phyloP scores from a whole-genome alignment of 1,284 basidiomycete genomes.

The Ganoderma lucidum region DNA sequence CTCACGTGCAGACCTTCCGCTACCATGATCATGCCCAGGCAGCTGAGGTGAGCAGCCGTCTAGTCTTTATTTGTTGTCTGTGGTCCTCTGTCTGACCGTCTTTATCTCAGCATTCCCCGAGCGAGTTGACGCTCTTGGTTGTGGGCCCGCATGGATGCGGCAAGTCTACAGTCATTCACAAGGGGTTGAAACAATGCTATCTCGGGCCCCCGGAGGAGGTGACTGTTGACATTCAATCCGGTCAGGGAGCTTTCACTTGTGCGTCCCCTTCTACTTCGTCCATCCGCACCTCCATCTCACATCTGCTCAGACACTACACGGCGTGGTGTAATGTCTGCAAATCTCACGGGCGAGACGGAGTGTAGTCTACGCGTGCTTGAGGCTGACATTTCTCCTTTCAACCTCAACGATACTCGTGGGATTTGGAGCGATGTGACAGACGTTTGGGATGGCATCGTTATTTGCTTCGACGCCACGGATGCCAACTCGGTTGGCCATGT shows the following conservation, averaged over 20 bases:
- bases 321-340: constrained; percentile 51
- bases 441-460: constrained; percentile 70
- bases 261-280: constrained; percentile 16
- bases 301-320: constrained; percentile 54
- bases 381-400: constrained; percentile 51
- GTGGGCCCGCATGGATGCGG: constrained; percentile 76
- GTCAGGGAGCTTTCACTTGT: constrained; percentile 36
- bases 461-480: constrained; percentile 78
- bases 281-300: neutral
- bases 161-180: constrained; percentile 74
- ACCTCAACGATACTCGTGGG: constrained; percentile 32
- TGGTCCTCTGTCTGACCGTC: neutral
- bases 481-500: constrained; percentile 67
- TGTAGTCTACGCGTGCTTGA: constrained; percentile 63
- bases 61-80: neutral
- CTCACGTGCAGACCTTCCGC: constrained; percentile 40
- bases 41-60: constrained; percentile 19
- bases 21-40: constrained; percentile 24
- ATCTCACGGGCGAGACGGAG: constrained; percentile 44
- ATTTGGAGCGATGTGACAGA: constrained; percentile 57
- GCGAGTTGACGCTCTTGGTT: constrained; percentile 65
- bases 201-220: constrained; percentile 53
- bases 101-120: neutral
- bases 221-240: constrained; percentile 38
- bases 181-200: constrained; percentile 68